phyloP scores from a whole-genome alignment of 495 filamentous ascomycete species.

The Endocarpon pusillum region DNA sequence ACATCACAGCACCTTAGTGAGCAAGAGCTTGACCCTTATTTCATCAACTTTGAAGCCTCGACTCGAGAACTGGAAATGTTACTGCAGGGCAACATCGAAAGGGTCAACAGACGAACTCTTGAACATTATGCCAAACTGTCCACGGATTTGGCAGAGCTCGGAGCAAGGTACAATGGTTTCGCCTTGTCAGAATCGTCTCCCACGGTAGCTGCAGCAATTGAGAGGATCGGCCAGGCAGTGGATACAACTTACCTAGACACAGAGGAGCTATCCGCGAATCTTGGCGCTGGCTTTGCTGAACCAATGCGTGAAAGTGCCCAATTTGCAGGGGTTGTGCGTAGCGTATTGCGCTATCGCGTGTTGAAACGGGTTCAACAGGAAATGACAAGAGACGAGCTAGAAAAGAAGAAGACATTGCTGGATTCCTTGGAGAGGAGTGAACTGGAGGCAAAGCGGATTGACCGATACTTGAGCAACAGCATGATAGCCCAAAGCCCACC shows the following conservation, averaged over 20 bases:
- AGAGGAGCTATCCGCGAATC: constrained; percentile 64
- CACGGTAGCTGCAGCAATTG: constrained; percentile 81
- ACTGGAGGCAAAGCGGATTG: constrained; percentile 76
- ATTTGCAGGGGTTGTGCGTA: constrained; percentile 85
- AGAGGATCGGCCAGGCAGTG: constrained; percentile 83
- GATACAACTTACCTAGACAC: constrained; percentile 94
- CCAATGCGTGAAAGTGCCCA: constrained; percentile 95
- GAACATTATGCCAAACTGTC: constrained; percentile 65
- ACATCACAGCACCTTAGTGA: constrained; percentile 59
- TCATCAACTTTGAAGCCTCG: constrained; percentile 73
- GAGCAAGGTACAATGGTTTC: constrained; percentile 91
- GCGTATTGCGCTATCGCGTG: constrained; percentile 70
- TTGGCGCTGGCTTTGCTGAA: constrained; percentile 85
- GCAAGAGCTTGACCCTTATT: constrained; percentile 87
- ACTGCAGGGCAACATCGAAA: constrained; percentile 83
- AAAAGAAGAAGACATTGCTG: constrained; percentile 61
- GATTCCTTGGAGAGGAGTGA: constrained; percentile 80
- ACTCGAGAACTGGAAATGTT: constrained; percentile 76
- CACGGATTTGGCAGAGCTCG: constrained; percentile 81
- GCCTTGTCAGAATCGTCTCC: constrained; percentile 79
- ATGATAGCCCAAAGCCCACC: constrained; percentile 34
- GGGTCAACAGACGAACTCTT: constrained; percentile 79
- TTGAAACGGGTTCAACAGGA: constrained; percentile 92
- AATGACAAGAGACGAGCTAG: constrained; percentile 82
- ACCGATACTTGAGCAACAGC: constrained; percentile 66